Conservation (phyloP, 2,329 filamentous ascomycete genomes). For the Thermothelomyces thermophilus region DNA sequence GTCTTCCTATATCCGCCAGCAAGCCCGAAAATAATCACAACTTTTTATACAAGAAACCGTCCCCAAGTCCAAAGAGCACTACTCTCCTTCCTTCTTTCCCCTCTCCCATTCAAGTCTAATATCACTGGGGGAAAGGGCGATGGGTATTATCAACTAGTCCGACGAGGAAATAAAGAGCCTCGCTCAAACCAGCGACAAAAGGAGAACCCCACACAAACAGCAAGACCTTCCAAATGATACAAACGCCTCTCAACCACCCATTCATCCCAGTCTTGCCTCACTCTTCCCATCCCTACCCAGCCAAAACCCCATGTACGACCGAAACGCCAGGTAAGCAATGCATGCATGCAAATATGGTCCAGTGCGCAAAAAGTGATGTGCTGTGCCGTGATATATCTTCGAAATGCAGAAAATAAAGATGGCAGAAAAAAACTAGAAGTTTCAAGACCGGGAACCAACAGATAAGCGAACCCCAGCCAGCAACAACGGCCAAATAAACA, state of each 20-base stretch:
- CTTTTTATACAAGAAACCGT: slow-evolving; percentile 3
- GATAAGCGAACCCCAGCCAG: slow-evolving; percentile 20
- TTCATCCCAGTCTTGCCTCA: neutral
- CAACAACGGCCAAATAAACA: slow-evolving; percentile 4
- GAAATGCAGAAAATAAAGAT: slow-evolving; percentile 10
- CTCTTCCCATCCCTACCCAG: neutral
- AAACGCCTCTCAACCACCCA: neutral
- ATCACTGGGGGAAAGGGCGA: neutral
- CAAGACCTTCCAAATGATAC: neutral
- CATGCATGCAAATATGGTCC: slow-evolving; percentile 13
- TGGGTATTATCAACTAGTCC: slow-evolving; percentile 6
- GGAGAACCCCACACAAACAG: neutral
- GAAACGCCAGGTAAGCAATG: slow-evolving; percentile 9
- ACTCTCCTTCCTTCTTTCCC: too few relatives aligned
- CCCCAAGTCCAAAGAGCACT: neutral
- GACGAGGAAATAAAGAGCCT: neutral
- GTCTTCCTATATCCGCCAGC: too few relatives aligned
- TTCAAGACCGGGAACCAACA: slow-evolving; percentile 25
- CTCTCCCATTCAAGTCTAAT: slow-evolving; percentile 3
- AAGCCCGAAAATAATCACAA: neutral
- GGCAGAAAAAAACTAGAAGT: slow-evolving; percentile 23
- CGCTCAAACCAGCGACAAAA: neutral
- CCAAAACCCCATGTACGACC: neutral
- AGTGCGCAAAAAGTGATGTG: slow-evolving; percentile 2
- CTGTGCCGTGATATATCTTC: neutral